phyloP scores from a whole-genome alignment of 495 filamentous ascomycete species.

The Polyplosphaeria fusca region DNA sequence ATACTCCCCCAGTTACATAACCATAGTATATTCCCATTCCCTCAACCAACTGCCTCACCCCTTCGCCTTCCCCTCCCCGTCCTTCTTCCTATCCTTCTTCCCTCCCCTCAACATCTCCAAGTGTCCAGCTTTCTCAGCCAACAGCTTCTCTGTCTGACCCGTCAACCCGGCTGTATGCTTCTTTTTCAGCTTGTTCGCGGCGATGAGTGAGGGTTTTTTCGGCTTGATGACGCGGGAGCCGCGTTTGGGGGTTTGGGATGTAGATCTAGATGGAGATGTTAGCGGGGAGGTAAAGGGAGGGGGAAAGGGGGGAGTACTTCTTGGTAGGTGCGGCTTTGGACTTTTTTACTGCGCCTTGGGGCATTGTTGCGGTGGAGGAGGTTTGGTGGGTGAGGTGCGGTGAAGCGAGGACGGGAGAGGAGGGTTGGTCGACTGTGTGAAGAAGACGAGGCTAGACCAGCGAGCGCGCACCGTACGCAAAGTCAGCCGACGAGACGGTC shows the following conservation, averaged over 20 bases:
- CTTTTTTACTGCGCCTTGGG: slow-evolving; percentile 39
- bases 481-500: no score
- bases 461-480: no score
- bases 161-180: slow-evolving; percentile 64
- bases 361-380: slow-evolving; percentile 27
- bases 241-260: slow-evolving; percentile 47
- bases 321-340: slow-evolving; percentile 30
- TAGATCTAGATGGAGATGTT: slow-evolving; percentile 26
- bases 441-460: no score
- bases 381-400: no score
- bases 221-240: slow-evolving; percentile 64
- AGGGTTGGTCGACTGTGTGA: no score
- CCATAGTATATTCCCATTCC: neutral
- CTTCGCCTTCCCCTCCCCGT: neutral
- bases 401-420: no score
- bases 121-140: slow-evolving; percentile 70
- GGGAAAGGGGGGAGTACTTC: slow-evolving; percentile 1
- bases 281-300: neutral
- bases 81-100: slow-evolving; percentile 59
- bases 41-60: neutral
- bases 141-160: slow-evolving; percentile 60
- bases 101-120: slow-evolving; percentile 65
- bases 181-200: slow-evolving; percentile 62
- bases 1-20: neutral
- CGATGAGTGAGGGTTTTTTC: slow-evolving; percentile 60